These are phyloP conservation scores for Thecaphora thlaspeos DNA, from an alignment of 1,284 basidiomycete genomes.

Conservation along the genomic window DNA sequence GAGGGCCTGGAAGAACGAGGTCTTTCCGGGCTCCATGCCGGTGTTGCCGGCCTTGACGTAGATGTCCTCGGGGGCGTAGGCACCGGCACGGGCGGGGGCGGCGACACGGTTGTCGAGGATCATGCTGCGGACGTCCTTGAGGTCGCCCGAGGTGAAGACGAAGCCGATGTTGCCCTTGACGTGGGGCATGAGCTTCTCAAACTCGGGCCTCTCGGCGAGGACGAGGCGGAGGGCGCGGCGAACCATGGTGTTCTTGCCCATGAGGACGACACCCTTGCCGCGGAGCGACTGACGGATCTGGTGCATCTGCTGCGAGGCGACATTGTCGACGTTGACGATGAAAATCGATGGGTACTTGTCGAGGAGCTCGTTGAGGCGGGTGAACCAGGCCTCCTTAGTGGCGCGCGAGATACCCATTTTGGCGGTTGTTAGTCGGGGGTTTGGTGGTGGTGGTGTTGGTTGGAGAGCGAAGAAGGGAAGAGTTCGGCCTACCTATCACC, in stretches of 20 bases:
- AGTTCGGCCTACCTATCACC: conserved; percentile 52
- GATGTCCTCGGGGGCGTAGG: conserved; percentile 88
- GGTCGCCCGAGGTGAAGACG: conserved; percentile 90
- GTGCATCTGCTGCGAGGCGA: conserved; percentile 98
- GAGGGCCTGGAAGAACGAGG: conserved; percentile 96
- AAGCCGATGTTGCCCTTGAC: conserved; percentile 98
- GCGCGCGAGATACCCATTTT: conserved; percentile 83
- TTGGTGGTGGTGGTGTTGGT: conserved; percentile 4
- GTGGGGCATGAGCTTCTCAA: conserved; percentile 92
- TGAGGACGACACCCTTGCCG: conserved; percentile 92
- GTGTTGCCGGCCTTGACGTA: conserved; percentile 93
- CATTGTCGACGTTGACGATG: conserved; percentile 99
- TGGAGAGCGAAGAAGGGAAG: neutral
- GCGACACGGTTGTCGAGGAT: conserved; percentile 97
- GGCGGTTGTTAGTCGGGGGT: conserved; percentile 7
- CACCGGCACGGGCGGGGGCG: conserved; percentile 97
- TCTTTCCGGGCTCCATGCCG: conserved; percentile 85
- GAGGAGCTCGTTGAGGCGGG: conserved; percentile 89
- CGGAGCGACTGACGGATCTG: conserved; percentile 95
- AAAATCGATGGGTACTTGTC: conserved; percentile 92
- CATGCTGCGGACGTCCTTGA: conserved; percentile 89
- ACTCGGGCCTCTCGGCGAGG: conserved; percentile 84
- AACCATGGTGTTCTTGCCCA: conserved; percentile 99
- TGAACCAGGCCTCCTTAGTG: conserved; percentile 91
- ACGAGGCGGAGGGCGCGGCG: conserved; percentile 92